Base-by-base conservation (phyloP, 305 asterid species). In the Solanum hybrid region DNA sequence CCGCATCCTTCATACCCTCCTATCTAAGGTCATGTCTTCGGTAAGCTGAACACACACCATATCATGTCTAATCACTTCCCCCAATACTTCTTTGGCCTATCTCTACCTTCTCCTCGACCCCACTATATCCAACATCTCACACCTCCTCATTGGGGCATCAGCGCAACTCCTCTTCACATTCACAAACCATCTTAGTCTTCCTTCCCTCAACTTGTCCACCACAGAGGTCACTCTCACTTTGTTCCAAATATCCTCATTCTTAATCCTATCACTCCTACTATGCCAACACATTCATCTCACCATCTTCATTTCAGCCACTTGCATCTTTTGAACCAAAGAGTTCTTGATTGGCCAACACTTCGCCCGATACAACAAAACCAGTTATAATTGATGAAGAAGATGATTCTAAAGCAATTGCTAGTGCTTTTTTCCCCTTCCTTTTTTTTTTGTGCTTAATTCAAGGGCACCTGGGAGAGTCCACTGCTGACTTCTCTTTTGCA, bases 331-430 rank as follows among this genome's bases (percentile, higher is more conserved):
- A 69, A 69, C 76, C 33, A 0, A 5, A 11, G 76, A 69, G 33
- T 69, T 69, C 33, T 0, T 69, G 9, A 69, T 26, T 24, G 33
- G 8, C 8, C 33, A 69, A 69, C 34, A 26, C 34, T 26, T 1
- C 18, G 0, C 18, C 34, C 34, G 0, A 42, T 24, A 4, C 4
- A 26, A 71, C 33, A 71, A 24, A 26, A 0, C 34, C 4, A 0
- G 77, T 11, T 71, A 11, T 24, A 71, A 26, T 64, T 71, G 0
- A 29, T 13, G 79, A 74, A 74, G n/a, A 73, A 28, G 36, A 74
- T 74, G 79, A 71, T 11, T 71, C 33, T 71, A 71, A 71, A 71
- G 20, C 34, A 71, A 11, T 11, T 69, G 76, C 33, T 5, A 26
- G 76, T 69, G 0, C 75, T 42, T 42, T 42, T 42, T 42, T 12